These are phyloP conservation scores for Diversispora eburnea DNA, from an alignment of 192 early-diverging fungal genomes.

Conservation along the genomic window DNA sequence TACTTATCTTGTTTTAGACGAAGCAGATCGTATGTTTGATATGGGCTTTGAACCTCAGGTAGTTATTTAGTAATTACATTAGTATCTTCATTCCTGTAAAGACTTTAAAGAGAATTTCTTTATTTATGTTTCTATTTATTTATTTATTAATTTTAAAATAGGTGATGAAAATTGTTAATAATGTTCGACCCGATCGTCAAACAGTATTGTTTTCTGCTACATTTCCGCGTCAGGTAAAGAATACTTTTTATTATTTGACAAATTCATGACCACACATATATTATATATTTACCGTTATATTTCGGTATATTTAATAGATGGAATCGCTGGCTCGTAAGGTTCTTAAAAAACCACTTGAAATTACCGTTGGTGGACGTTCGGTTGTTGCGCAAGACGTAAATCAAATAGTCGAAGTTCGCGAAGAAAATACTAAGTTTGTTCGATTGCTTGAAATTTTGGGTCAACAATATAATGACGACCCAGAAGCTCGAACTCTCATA, in stretches of 20 bases:
- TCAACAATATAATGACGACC: conserved; percentile 66
- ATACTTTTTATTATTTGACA: not conserved
- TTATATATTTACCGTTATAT: not conserved
- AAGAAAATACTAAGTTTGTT: conserved; percentile 80
- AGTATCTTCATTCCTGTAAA: not conserved
- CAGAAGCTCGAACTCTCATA: conserved; percentile 72
- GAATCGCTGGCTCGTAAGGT: conserved; percentile 93
- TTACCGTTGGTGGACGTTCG: conserved; percentile 90
- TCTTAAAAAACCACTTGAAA: conserved; percentile 84
- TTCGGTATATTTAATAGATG: conserved; percentile 52
- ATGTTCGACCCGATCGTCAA: conserved; percentile 82
- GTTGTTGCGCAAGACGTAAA: conserved; percentile 84
- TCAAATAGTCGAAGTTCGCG: conserved; percentile 86
- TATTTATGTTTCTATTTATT: not conserved
- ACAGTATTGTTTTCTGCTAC: conserved; percentile 93
- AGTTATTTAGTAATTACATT: conserved; percentile 6
- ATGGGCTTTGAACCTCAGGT: conserved; percentile 97
- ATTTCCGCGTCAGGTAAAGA: conserved; percentile 76
- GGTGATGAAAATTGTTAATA: conserved; percentile 94
- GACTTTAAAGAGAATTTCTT: not conserved
- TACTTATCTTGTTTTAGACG: conserved; percentile 95
- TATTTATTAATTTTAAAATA: conserved; percentile 15
- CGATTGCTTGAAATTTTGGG: conserved; percentile 88
- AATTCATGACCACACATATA: not conserved
- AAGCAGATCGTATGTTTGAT: conserved; percentile 97